Evolutionary conservation across 495 filamentous ascomycete genomes (phyloP), one percentile per base, ranked within the genome.

Genomic region (Tuber brumale): DNA sequence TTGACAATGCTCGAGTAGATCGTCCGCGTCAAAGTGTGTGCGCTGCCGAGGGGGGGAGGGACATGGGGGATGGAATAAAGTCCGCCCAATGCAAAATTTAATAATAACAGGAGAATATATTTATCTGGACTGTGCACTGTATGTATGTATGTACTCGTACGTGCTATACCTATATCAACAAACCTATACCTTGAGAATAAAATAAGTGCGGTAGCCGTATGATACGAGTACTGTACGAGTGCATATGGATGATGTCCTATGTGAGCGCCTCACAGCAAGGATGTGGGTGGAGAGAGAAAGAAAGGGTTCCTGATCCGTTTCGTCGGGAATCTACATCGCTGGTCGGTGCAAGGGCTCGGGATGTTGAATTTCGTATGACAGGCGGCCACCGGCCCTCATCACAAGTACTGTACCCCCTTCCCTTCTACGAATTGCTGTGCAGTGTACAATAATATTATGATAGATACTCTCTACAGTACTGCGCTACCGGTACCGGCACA

Each of bases 321-420:
- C 75, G 78, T 80, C 78, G 78, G 78, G 78, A 80, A 80, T 80
- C 78, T 80, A 74, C 78, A 79, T 79, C 75, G 70, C 43, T n/a
- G 77, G 77, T 66, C 57, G 27, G 57, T 27, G 77, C 77, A 79
- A 79, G 77, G 76, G 75, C 72, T 48, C 45, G 72, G 41, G 45
- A 73, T 73, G 72, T 70, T 66, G 72, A 66, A 31, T 73, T 73
- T 70, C 46, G 61, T 1, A 73, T 73, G 61, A 57, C 45, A 66
- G 61, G 46, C 31, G 72, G 46, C 46, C 43, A 16, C 72, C 72
- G 45, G 72, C 61, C 12, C 27, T 46, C 35, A 73, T 73, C 69
- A 31, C 45, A 70, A 73, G 51, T 37, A 72, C 27, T 7, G 35
- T 31, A 43, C 39, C 44, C 61, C 39, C 72, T 61, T 69, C 27